phyloP scores from a whole-genome alignment of 352 stramenopile genomes.

The Saprolegnia parasitica region DNA sequence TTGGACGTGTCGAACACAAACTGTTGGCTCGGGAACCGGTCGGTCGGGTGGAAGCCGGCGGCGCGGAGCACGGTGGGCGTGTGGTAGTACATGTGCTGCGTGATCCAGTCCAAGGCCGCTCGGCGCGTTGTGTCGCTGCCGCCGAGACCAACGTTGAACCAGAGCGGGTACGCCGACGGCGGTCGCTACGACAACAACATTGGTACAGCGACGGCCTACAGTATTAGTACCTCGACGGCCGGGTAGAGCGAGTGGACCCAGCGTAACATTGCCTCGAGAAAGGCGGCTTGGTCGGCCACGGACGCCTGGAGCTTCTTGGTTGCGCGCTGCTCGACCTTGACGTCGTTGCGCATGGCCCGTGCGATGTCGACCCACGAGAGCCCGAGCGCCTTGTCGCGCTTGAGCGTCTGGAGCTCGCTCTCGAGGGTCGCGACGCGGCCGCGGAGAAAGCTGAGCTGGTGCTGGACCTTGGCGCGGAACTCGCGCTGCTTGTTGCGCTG shows the following conservation, averaged over 20 bases:
- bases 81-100: neutral
- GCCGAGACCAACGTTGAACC: neutral
- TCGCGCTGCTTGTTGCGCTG: neutral
- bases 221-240: neutral
- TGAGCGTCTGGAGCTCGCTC: neutral
- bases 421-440: neutral
- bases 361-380: neutral
- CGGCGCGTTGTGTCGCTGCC: neutral
- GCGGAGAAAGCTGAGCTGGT: neutral
- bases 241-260: neutral
- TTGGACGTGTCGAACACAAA: neutral
- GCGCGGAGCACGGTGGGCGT: neutral
- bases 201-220: neutral
- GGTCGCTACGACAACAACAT: neutral
- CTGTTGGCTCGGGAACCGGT: neutral
- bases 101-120: neutral
- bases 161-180: neutral
- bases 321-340: neutral
- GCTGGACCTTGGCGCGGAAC: neutral
- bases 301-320: neutral
- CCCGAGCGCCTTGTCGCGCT: neutral
- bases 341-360: neutral
- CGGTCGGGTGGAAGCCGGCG: neutral
- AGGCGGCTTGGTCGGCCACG: neutral
- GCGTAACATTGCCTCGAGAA: neutral